Percentiles rank a stretch among this genome's conserved stretches.
phyloP scores from a whole-genome alignment of 2,329 filamentous ascomycete species.

The Didymella glomerata region DNA sequence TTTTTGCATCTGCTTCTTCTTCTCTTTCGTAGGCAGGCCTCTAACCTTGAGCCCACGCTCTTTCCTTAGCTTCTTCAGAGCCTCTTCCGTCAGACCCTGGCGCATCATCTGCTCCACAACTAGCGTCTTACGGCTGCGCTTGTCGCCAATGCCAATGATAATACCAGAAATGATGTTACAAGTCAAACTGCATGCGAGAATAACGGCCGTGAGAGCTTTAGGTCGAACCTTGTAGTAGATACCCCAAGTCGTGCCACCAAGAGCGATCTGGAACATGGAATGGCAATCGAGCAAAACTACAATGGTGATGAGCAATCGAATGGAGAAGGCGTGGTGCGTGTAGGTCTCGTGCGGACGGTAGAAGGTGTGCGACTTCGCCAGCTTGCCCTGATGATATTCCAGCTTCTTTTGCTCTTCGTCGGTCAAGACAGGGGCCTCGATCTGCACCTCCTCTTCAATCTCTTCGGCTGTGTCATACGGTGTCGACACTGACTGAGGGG shows the following conservation, averaged over 20 bases:
- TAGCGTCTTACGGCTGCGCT: slow-evolving; percentile 82
- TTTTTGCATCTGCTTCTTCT: slow-evolving; percentile 34
- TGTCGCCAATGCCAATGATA: slow-evolving; percentile 78
- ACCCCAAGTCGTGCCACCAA: slow-evolving; percentile 80
- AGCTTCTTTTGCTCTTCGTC: slow-evolving; percentile 71
- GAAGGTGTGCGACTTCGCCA: slow-evolving; percentile 83
- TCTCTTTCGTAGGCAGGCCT: slow-evolving; percentile 38
- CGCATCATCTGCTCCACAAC: slow-evolving; percentile 78
- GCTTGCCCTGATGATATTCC: slow-evolving; percentile 79
- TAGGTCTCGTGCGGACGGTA: slow-evolving; percentile 88
- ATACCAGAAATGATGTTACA: slow-evolving; percentile 81
- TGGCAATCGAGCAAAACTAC: slow-evolving; percentile 81
- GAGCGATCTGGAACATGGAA: slow-evolving; percentile 79
- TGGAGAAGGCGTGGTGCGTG: slow-evolving; percentile 83
- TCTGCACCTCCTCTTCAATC: slow-evolving; percentile 20
- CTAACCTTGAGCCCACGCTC: slow-evolving; percentile 47
- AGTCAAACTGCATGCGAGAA: slow-evolving; percentile 78
- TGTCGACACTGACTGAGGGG: slow-evolving; percentile 44
- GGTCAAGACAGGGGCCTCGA: slow-evolving; percentile 68
- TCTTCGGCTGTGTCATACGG: slow-evolving; percentile 53
- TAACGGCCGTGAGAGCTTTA: slow-evolving; percentile 79
- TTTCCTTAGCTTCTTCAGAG: slow-evolving; percentile 64
- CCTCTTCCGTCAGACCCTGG: slow-evolving; percentile 75
- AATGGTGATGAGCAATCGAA: slow-evolving; percentile 76
- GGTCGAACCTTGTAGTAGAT: slow-evolving; percentile 76